A percentile compares a stretch with the other conserved stretches of the same genome.
Conservation (phyloP, 768 basidiomycete species). For the Kwoniella europaea region DNA sequence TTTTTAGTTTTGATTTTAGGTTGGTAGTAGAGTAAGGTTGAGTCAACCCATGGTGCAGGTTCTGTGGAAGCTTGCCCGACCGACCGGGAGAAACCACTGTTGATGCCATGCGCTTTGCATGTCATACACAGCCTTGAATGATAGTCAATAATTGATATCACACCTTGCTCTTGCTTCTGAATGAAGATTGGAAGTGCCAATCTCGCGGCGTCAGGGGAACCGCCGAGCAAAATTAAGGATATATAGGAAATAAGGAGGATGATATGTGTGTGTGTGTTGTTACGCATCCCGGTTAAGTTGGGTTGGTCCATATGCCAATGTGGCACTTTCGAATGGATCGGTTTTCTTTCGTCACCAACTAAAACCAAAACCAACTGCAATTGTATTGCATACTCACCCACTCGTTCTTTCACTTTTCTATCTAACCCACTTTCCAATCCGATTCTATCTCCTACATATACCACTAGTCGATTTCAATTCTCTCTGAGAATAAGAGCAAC, state of each 20-base stretch:
- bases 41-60: background rate
- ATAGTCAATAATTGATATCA: background rate
- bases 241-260: background rate
- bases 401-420: background rate
- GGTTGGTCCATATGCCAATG: slow-evolving; percentile 2
- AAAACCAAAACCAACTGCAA: background rate
- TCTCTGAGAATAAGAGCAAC: too few relatives aligned
- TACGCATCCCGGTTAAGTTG: slow-evolving; percentile 10
- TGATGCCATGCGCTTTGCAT: background rate
- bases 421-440: background rate
- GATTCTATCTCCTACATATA: background rate
- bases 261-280: slow-evolving; percentile 6
- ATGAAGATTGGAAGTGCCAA: slow-evolving; percentile 16
- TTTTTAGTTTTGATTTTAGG: background rate
- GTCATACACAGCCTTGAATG: background rate
- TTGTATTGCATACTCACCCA: background rate
- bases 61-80: background rate
- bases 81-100: background rate
- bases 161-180: background rate
- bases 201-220: slow-evolving; percentile 21
- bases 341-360: background rate
- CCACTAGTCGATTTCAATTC: background rate
- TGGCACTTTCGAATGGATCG: slow-evolving; percentile 24
- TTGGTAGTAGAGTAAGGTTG: background rate
- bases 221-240: background rate